These are phyloP conservation scores for Phytophthora sp. DNA, from an alignment of 352 stramenopile genomes.

Conservation along the genomic window DNA sequence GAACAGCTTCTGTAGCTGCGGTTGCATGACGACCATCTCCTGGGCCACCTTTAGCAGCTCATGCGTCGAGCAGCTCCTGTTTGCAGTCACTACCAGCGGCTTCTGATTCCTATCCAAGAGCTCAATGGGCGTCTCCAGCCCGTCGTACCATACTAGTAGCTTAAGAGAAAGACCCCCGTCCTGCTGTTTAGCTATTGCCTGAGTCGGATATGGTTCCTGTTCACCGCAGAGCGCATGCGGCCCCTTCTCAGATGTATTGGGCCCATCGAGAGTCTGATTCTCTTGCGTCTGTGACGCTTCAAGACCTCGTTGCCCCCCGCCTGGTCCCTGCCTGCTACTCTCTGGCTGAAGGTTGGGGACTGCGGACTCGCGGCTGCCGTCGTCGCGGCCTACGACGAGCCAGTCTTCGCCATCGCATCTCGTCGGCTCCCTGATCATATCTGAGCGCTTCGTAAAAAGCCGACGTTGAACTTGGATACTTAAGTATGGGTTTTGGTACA, in stretches of 20 bases:
- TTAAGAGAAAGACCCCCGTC: conserved; percentile 13
- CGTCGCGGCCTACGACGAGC: conserved; percentile 28
- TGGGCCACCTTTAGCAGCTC: conserved; percentile 13
- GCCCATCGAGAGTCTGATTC: conserved; percentile 27
- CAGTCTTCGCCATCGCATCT: conserved; percentile 33
- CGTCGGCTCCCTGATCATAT: conserved; percentile 19
- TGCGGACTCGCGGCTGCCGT: neutral
- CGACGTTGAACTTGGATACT: conserved; percentile 36
- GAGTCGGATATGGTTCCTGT: conserved; percentile 23
- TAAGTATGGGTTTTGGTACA: conserved; percentile 17
- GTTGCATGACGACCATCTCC: conserved; percentile 37
- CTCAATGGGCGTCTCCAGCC: conserved; percentile 25
- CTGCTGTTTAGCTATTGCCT: neutral
- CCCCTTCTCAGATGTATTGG: neutral
- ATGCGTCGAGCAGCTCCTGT: conserved; percentile 15
- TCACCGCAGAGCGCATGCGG: neutral
- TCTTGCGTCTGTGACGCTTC: conserved; percentile 16
- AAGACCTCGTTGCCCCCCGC: conserved; percentile 5
- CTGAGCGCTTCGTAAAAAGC: conserved; percentile 19
- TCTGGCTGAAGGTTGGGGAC: neutral
- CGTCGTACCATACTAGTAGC: conserved; percentile 39
- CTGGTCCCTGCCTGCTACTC: neutral
- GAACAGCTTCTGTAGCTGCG: conserved; percentile 48
- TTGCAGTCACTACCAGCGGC: conserved; percentile 43
- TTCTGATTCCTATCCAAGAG: conserved; percentile 30